Evolutionary conservation across 495 filamentous ascomycete species (phyloP).

Genomic region (Xylaria flabelliformis): DNA sequence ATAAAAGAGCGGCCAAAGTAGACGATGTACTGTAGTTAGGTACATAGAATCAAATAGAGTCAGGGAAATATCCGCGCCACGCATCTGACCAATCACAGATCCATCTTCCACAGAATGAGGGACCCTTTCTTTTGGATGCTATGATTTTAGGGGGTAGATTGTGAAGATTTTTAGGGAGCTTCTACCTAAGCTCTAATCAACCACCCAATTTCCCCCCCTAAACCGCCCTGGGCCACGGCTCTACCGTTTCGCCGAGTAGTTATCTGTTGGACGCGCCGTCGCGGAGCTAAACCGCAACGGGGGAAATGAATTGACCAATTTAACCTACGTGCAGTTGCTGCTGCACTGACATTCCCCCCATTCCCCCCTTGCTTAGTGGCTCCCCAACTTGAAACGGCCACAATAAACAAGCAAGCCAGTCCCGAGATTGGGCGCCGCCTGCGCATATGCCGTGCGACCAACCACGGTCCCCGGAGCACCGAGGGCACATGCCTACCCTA

Average conservation of each 20-base stretch:
- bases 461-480: conserved; percentile 17
- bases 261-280: background rate
- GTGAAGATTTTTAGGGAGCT: conserved; percentile 17
- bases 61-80: background rate
- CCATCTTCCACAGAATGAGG: background rate
- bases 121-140: background rate
- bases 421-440: conserved; percentile 17
- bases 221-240: background rate
- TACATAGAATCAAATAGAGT: background rate
- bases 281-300: background rate
- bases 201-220: conserved; percentile 22
- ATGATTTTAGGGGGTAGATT: background rate
- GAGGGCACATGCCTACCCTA: conserved; percentile 3
- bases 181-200: conserved; percentile 13
- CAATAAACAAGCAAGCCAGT: conserved; percentile 17
- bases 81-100: conserved; percentile 16
- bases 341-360: background rate
- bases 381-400: conserved; percentile 24
- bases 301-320: conserved; percentile 8
- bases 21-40: too few species aligned
- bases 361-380: conserved; percentile 11
- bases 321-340: background rate
- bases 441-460: conserved; percentile 21
- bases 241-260: background rate
- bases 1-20: too few species aligned